Evolutionary conservation across 495 filamentous ascomycete species (phyloP).

Genomic region (Aspergillus kassunensis): DNA sequence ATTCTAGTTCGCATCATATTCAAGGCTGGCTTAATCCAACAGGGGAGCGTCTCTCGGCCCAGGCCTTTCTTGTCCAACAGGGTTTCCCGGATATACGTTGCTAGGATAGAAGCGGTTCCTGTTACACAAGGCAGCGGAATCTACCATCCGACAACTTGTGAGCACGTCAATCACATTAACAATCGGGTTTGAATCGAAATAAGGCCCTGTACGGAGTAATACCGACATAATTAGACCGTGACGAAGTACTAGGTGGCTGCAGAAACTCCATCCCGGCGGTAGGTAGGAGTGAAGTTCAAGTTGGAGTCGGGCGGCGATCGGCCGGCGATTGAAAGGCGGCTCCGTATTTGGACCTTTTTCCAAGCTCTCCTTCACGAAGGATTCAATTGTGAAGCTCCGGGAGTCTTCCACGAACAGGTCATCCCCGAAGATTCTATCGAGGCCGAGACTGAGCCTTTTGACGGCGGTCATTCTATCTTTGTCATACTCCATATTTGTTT

Average conservation of each 20-base stretch:
- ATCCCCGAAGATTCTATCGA: slow-evolving; percentile 3
- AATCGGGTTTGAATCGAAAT: slow-evolving; percentile 8
- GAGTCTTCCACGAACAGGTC: slow-evolving; percentile 4
- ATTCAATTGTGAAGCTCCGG: slow-evolving; percentile 1
- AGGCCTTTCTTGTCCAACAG: slow-evolving; percentile 24
- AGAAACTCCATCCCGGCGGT: slow-evolving; percentile 7
- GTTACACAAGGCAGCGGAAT: slow-evolving; percentile 32
- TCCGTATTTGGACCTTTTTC: slow-evolving; percentile 14
- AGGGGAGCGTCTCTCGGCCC: slow-evolving; percentile 4
- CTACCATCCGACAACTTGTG: slow-evolving; percentile 26
- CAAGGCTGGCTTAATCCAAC: neutral
- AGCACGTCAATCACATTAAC: slow-evolving; percentile 13
- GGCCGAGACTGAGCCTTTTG: slow-evolving; percentile 1
- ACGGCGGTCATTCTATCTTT: neutral
- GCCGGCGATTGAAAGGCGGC: slow-evolving; percentile 7
- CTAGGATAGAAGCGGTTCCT: slow-evolving; percentile 27
- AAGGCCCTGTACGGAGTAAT: slow-evolving; percentile 13
- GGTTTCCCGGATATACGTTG: slow-evolving; percentile 37
- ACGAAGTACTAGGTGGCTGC: neutral
- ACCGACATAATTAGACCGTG: neutral
- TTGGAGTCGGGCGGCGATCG: slow-evolving; percentile 1
- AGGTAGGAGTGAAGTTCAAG: neutral
- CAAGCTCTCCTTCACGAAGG: neutral
- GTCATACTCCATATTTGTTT: slow-evolving; percentile 15
- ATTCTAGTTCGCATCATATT: neutral